Evolutionary conservation across 2,329 filamentous ascomycete species (phyloP).

Genomic region (Fusarium compactum): DNA sequence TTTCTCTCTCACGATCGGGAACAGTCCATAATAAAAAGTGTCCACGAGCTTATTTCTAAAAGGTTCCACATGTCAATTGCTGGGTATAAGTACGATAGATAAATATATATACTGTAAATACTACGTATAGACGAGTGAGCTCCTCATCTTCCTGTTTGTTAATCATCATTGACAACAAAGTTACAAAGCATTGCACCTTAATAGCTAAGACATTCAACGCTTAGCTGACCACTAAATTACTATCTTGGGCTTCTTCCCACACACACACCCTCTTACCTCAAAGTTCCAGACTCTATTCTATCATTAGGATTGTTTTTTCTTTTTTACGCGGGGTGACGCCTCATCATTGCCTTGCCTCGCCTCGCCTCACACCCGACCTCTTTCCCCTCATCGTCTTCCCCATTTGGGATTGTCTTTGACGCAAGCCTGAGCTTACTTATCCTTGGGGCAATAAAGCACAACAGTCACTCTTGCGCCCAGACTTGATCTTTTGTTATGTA

Average conservation of each 20-base stretch:
- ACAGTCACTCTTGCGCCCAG: constrained; percentile 20
- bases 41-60: constrained; percentile 31
- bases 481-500: constrained; percentile 47
- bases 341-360: constrained; percentile 20
- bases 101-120: neutral
- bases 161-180: constrained; percentile 16
- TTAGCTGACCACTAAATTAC: constrained; percentile 5
- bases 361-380: constrained; percentile 17
- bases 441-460: constrained; percentile 35
- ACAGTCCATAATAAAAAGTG: constrained; percentile 27
- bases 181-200: constrained; percentile 18
- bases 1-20: neutral
- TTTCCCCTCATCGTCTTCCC: constrained; percentile 38
- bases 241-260: neutral
- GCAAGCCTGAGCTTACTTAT: constrained; percentile 35
- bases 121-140: constrained; percentile 3
- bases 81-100: neutral
- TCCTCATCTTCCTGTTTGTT: constrained; percentile 2
- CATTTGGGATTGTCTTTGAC: constrained; percentile 39
- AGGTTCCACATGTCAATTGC: constrained; percentile 18
- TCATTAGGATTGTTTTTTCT: constrained; percentile 9
- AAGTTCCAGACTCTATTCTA: constrained; percentile 29
- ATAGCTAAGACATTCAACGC: constrained; percentile 15
- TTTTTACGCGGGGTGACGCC: constrained; percentile 42
- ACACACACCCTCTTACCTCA: constrained; percentile 16